These are phyloP conservation scores for Cercospora zeae-maydis DNA, from an alignment of 2,329 filamentous ascomycete genomes.

Conservation along the genomic window DNA sequence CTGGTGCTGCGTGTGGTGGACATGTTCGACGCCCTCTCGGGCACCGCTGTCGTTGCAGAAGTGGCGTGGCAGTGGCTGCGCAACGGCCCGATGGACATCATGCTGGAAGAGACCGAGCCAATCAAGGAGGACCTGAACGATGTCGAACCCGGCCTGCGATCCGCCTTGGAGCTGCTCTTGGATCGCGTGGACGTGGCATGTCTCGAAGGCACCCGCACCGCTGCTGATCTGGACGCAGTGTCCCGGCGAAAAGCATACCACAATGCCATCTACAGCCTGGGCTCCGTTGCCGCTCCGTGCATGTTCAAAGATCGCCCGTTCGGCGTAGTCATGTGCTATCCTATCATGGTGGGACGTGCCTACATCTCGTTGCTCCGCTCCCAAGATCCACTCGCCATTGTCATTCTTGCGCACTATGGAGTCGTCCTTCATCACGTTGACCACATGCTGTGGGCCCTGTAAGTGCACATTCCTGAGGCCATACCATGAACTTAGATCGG, in stretches of 20 bases:
- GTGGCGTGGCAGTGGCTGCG: slow-evolving; percentile 17
- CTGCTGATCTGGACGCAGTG: slow-evolving; percentile 9
- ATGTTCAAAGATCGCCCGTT: slow-evolving; percentile 15
- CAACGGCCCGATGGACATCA: slow-evolving; percentile 10
- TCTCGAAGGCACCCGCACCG: background rate
- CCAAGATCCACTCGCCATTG: slow-evolving; percentile 23
- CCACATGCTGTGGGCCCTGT: slow-evolving; percentile 11
- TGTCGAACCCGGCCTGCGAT: slow-evolving; percentile 13
- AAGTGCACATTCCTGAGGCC: background rate
- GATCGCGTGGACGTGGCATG: slow-evolving; percentile 10
- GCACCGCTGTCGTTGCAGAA: slow-evolving; percentile 19
- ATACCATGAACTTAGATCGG: background rate
- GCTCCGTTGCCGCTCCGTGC: slow-evolving; percentile 15
- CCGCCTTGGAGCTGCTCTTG: slow-evolving; percentile 18
- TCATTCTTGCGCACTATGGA: slow-evolving; percentile 23
- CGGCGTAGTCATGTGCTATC: slow-evolving; percentile 18
- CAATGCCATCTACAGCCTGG: slow-evolving; percentile 19
- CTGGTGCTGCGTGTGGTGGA: slow-evolving; percentile 20
- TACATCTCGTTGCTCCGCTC: slow-evolving; percentile 20
- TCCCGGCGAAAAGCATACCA: slow-evolving; percentile 16
- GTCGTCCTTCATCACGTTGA: slow-evolving; percentile 19
- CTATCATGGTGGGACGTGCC: slow-evolving; percentile 17
- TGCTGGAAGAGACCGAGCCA: slow-evolving; percentile 10
- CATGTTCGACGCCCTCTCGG: slow-evolving; percentile 20
- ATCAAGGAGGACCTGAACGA: slow-evolving; percentile 12